Evolutionary conservation across 768 basidiomycete genomes (phyloP), one percentile per base, ranked within the genome.

Genomic region (Fomitopsis serialis): DNA sequence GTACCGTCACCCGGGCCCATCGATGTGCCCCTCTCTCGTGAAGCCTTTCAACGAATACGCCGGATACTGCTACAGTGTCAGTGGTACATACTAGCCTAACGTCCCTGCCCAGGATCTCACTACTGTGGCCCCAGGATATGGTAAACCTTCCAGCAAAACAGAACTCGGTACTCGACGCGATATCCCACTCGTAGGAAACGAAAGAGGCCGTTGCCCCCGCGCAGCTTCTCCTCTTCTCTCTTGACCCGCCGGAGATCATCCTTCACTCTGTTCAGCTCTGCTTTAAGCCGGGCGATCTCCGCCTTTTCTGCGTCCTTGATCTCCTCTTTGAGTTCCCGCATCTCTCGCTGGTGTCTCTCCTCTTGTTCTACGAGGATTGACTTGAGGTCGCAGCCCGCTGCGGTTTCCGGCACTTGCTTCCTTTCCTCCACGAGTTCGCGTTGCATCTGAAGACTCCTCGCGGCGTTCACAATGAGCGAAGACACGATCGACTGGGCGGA

Each of bases 271-370:
- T 15, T 5, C 3, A 49, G 35, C n/a, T 36, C 24, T 3, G 53
- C 48, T 27, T 45, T 49, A 29, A 65, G 54, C 22, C 24, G 13
- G 12, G 17, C 5, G 11, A 45, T 11, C 11, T 55, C 47, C 22
- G 35, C 19, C 29, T 24, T 48, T 10, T 55, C 9, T 13, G 24
- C 13, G 15, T 50, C 34, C 27, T 43, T 55, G 17, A 62, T 13
- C 70, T 72, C 0, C 61, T 77, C 49, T 68, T 44, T 48, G n/a
- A 61, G 27, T 22, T 43, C 27, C 21, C 44, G 45, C 27, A 46
- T 46, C 44, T 58, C 51, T 19, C 10, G 23, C 46, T 54, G 43
- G 17, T 62, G 49, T 48, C 43, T 21, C 52, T 56, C 22, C 36
- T 58, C 50, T 15, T 48, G 52, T 35, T 54, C 54, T 35, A 55